Conservation (phyloP, 805 yeast species). For the Tetrapisispora iriomotensis region DNA sequence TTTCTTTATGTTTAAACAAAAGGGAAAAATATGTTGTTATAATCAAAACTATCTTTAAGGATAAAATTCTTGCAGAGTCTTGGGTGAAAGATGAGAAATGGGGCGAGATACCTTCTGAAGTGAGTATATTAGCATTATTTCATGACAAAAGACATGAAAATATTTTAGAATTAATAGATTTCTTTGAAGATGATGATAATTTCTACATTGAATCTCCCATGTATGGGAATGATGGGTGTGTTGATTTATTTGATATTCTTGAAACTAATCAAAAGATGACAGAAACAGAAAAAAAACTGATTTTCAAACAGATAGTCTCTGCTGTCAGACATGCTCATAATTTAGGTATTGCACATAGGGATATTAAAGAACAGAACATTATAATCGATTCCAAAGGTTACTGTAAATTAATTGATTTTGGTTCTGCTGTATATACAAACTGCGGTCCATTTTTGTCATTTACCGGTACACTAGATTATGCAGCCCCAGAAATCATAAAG, state of each 20-base stretch:
- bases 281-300: slow-evolving; percentile 63
- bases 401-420: slow-evolving; percentile 84
- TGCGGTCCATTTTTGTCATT: slow-evolving; percentile 94
- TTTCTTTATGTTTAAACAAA: slow-evolving; percentile 61
- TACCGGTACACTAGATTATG: slow-evolving; percentile 94
- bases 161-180: slow-evolving; percentile 74
- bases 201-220: slow-evolving; percentile 86
- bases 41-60: slow-evolving; percentile 84
- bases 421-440: slow-evolving; percentile 81
- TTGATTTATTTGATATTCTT: slow-evolving; percentile 84
- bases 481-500: slow-evolving; percentile 87
- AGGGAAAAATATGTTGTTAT: slow-evolving; percentile 58
- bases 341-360: slow-evolving; percentile 84
- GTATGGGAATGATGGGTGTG: slow-evolving; percentile 82
- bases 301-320: slow-evolving; percentile 68
- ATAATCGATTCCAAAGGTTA: slow-evolving; percentile 73
- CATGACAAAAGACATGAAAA: slow-evolving; percentile 73
- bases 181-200: slow-evolving; percentile 81
- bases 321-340: slow-evolving; percentile 74
- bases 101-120: slow-evolving; percentile 91
- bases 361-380: slow-evolving; percentile 87
- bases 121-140: slow-evolving; percentile 74
- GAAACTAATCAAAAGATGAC: slow-evolving; percentile 72
- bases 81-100: slow-evolving; percentile 88
- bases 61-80: slow-evolving; percentile 84